A percentile compares a stretch with the other conserved stretches of the same genome.
Conservation (phyloP, 345 rosid genomes). For the Lepidium aucheri region DNA sequence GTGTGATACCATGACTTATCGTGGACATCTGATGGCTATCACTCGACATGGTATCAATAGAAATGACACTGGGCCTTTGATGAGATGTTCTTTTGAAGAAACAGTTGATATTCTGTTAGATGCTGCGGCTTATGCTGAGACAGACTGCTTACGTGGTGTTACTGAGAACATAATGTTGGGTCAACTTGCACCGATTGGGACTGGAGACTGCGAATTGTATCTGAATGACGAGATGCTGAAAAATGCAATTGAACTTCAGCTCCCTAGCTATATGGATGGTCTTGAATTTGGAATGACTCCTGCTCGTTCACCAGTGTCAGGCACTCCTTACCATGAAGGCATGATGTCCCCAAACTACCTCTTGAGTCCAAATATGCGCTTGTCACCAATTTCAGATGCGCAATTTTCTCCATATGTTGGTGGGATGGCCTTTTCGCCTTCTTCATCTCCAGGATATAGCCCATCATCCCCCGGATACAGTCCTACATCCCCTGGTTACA, state of each 20-base stretch:
- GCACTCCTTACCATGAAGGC: slow-evolving; percentile 94
- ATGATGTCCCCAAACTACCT: slow-evolving; percentile 94
- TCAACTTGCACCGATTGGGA: slow-evolving; percentile 96
- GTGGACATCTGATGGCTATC: slow-evolving; percentile 97
- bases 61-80: slow-evolving; percentile 94
- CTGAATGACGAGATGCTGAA: slow-evolving; percentile 96
- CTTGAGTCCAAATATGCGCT: slow-evolving; percentile 68
- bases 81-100: slow-evolving; percentile 99
- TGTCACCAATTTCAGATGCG: slow-evolving; percentile 77
- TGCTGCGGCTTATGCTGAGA: slow-evolving; percentile 94
- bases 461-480: slow-evolving; percentile 79
- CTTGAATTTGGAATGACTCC: slow-evolving; percentile 90
- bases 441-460: slow-evolving; percentile 79
- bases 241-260: slow-evolving; percentile 95
- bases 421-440: slow-evolving; percentile 80
- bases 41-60: slow-evolving; percentile 97
- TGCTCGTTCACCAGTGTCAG: slow-evolving; percentile 73
- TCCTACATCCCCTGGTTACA: slow-evolving; percentile 76
- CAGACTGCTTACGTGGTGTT: slow-evolving; percentile 78
- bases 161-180: slow-evolving; percentile 98
- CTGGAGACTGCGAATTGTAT: slow-evolving; percentile 81
- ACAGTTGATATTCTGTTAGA: slow-evolving; percentile 96
- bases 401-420: slow-evolving; percentile 94
- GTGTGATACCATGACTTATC: slow-evolving; percentile 98
- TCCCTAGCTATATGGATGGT: slow-evolving; percentile 94